Evolutionary conservation across 495 filamentous ascomycete species (phyloP).

Genomic region (Lindgomyces ingoldianus): DNA sequence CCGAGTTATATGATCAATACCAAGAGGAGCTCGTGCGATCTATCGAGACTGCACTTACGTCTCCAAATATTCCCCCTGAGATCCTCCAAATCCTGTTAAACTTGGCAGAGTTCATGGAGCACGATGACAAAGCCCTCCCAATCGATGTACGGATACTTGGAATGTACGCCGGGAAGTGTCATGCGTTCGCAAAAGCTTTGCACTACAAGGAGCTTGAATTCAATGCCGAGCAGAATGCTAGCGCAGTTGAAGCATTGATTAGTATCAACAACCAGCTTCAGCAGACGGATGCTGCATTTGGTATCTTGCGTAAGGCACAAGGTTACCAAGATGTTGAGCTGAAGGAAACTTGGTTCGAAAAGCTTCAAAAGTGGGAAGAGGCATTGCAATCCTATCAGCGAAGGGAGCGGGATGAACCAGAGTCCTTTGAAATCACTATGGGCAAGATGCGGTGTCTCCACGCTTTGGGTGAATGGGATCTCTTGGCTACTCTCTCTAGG

Average conservation of each 20-base stretch:
- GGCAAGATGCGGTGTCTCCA: constrained; percentile 99
- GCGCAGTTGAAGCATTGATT: constrained; percentile 92
- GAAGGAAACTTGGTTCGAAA: constrained; percentile 98
- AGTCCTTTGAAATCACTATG: constrained; percentile 90
- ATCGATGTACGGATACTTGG: constrained; percentile 94
- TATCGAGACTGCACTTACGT: constrained; percentile 91
- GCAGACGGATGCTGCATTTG: constrained; percentile 95
- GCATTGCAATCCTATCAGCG: constrained; percentile 88
- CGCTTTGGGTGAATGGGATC: constrained; percentile 95
- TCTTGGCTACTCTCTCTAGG: constrained; percentile 80
- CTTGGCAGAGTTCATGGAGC: constrained; percentile 98
- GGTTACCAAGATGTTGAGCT: constrained; percentile 92
- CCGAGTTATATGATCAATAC: constrained; percentile 92
- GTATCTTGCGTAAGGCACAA: constrained; percentile 92
- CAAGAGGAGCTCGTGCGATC: constrained; percentile 93
- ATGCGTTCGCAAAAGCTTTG: constrained; percentile 95
- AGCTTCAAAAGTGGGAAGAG: constrained; percentile 96
- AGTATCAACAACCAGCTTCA: constrained; percentile 98
- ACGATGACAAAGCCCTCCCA: constrained; percentile 95
- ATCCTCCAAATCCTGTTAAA: constrained; percentile 93
- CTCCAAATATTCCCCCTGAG: constrained; percentile 90
- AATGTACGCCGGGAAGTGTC: constrained; percentile 89
- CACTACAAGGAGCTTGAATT: constrained; percentile 99
- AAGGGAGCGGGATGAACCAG: constrained; percentile 68
- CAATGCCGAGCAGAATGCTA: constrained; percentile 93